Evolutionary conservation across 345 rosid species (phyloP), one percentile per base, ranked within the genome.

Genomic region (Nephelium lappaceum): DNA sequence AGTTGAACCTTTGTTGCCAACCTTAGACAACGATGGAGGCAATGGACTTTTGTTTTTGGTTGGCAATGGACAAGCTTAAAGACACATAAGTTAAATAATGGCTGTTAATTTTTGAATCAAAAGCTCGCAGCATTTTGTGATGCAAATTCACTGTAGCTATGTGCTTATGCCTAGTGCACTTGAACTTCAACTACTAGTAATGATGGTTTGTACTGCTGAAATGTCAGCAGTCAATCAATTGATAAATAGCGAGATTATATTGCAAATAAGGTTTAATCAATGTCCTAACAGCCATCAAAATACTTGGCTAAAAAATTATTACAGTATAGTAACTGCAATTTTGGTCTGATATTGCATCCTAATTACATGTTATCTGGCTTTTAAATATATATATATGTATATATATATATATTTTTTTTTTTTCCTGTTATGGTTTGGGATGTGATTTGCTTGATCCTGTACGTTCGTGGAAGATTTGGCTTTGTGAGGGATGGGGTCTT

Each of bases 61-160:
- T 72, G 75, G 47, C 75, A 9, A 36, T 19, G 14, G 45, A 72
- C 45, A 72, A 55, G 24, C 24, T 72, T 57, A 31, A 69, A 18
- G 25, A 36, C 38, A 21, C 15, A 71, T 8, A 27, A 49, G 15
- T 25, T 49, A 21, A 70, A 51, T 72, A 23, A 51, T 16, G 42
- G 16, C 16, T 53, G 74, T 15, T 43, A 24, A 3, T 5, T 69
- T 69, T 45, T 69, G 16, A 69, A 47, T 11, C 60, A 45, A 6
- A 47, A 43, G 57, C n/a, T 24, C 15, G 25, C 7, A 5, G 23
- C 39, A 0, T 45, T 45, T 69, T 42, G 24, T 69, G 23, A 23
- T 69, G 38, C 45, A 47, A n/a, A 69, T 3, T 63, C 39, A 21
- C 12, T 24, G n/a, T n/a, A 47, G 58, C 31, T 45, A 42, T 10